Evolutionary conservation across 495 filamentous ascomycete genomes (phyloP).

Genomic region (Talaromyces proteolyticus): DNA sequence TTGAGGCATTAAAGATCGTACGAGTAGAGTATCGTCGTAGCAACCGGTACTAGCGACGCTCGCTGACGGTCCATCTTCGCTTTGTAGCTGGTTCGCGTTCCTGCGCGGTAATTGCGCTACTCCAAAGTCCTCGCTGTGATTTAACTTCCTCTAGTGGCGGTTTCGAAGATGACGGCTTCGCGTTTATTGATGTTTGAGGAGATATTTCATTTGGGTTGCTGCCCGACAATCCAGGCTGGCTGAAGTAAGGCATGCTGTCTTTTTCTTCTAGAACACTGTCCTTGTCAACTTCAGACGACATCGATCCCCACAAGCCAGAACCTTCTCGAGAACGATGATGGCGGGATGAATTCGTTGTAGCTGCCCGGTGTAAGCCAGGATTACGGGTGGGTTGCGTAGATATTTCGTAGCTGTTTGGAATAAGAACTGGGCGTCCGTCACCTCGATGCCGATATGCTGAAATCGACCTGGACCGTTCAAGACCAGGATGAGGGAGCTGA

Average conservation of each 20-base stretch:
- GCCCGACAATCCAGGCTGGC: constrained; percentile 8
- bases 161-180: background rate
- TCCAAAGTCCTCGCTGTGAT: constrained; percentile 40
- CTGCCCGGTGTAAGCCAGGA: constrained; percentile 18
- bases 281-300: background rate
- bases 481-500: constrained; percentile 19
- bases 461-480: constrained; percentile 14
- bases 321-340: constrained; percentile 1
- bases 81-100: constrained; percentile 24
- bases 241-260: constrained; percentile 32
- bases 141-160: constrained; percentile 16
- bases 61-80: constrained; percentile 40
- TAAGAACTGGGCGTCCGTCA: constrained; percentile 11
- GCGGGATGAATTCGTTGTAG: constrained; percentile 6
- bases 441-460: constrained; percentile 21
- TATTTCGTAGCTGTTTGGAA: constrained; percentile 9
- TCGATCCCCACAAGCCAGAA: constrained; percentile 6
- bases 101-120: constrained; percentile 26
- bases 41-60: constrained; percentile 15
- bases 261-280: constrained; percentile 7
- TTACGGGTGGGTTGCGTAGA: constrained; percentile 20
- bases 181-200: background rate
- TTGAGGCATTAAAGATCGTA: background rate
- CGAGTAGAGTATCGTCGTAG: background rate
- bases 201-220: background rate